Percentiles rank a stretch among this genome's conserved stretches.
These are phyloP conservation scores for Solanum sejunctum DNA, from an alignment of 257 asterid species.

Conservation along the genomic window DNA sequence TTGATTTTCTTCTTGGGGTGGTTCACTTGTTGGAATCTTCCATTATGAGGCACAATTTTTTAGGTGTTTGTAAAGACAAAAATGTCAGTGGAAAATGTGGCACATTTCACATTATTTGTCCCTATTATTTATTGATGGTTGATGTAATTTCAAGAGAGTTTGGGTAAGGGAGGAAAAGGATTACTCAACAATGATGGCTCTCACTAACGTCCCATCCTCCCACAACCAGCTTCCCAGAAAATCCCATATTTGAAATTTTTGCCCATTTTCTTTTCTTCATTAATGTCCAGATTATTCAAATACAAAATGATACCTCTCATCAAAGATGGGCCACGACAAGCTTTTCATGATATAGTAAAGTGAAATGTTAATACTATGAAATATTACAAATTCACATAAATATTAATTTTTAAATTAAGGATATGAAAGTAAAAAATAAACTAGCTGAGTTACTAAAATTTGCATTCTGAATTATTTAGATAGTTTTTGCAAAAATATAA, in stretches of 20 bases:
- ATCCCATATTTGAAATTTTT: background rate
- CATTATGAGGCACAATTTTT: slow-evolving; percentile 5
- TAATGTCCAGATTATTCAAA: background rate
- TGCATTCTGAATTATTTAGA: background rate
- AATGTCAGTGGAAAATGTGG: background rate
- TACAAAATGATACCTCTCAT: background rate
- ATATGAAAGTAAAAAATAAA: too few relatives aligned
- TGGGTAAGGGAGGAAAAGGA: background rate
- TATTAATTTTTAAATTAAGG: too few relatives aligned
- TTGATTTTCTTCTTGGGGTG: background rate
- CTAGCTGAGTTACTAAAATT: too few relatives aligned
- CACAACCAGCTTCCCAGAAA: slow-evolving; percentile 1
- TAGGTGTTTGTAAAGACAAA: background rate
- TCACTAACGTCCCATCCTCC: background rate
- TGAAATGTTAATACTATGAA: too few relatives aligned
- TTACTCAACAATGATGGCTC: background rate
- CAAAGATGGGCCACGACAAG: background rate
- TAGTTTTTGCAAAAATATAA: background rate
- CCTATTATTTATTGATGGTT: background rate
- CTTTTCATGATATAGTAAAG: background rate
- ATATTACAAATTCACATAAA: too few relatives aligned
- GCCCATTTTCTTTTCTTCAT: background rate
- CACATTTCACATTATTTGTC: background rate
- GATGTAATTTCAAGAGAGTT: background rate
- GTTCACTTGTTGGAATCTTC: slow-evolving; percentile 1